Evolutionary conservation across 257 asterid genomes (phyloP), one percentile per base, ranked within the genome.

Genomic region (Solanum gracilifrons): DNA sequence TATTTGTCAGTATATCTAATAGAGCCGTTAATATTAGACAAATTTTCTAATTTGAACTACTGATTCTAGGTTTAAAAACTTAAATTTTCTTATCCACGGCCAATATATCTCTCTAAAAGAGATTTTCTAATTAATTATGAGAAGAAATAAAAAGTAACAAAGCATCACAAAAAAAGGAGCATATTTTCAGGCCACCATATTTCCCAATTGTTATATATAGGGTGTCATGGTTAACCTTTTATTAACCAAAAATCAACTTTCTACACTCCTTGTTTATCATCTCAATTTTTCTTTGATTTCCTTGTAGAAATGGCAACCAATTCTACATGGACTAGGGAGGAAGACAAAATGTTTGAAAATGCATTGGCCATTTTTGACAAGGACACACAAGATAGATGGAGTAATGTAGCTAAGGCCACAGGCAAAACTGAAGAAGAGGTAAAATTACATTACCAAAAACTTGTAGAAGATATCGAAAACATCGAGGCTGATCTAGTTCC

Each of bases 351-450:
- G 85, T 95, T 95, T 72, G 98, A 95, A 88, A 88, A 93, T 71
- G 96, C 96, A 12, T 48, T 95, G 86, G 95, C 97, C 0, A 79
- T 64, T 11, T 92, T 83, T 89, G 92, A 92, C 87, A 86, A 90
- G 89, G 90, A 91, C 48, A 85, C 92, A 13, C 94, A 94, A 8
- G 97, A 92, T 62, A 20, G 92, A 66, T 95, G 97, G 96, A 87
- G 86, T 51, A 93, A 90, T 13, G 5, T 95, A 89, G 95, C 95
- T 27, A 88, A 87, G 79, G 95, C 92, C 20, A 88, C 93, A 0
- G 87, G 91, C 5, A 95, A 94, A 91, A 90, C 93, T 9, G 94
- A 88, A 75, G 98, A 93, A 60, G 97, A 95, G n/a, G 93, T 95
- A 89, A 94, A 91, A 75, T 6, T 71, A 36, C 98, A 94, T 58